Evolutionary conservation across 129 eudicot genomes (phyloP).

Genomic region (Smallanthus sonchifolius): DNA sequence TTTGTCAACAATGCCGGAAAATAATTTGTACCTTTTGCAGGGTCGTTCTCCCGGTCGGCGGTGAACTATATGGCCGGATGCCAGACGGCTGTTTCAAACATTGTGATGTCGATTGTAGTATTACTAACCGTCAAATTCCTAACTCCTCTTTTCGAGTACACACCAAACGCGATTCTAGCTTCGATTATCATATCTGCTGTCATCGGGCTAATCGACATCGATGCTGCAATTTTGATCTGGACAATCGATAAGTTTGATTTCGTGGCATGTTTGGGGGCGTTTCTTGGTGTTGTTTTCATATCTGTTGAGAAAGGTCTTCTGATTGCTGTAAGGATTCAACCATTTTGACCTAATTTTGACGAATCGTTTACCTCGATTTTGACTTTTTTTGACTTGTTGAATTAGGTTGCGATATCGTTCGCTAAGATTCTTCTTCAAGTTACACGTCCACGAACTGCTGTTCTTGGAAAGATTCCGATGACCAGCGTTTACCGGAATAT

Average conservation of each 20-base stretch:
- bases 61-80: slow-evolving; percentile 82
- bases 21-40: slow-evolving; percentile 26
- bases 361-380: background rate
- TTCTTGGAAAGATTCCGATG: slow-evolving; percentile 76
- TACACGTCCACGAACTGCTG: slow-evolving; percentile 72
- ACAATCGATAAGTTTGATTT: slow-evolving; percentile 81
- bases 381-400: background rate
- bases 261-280: slow-evolving; percentile 84
- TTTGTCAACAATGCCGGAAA: background rate
- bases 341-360: background rate
- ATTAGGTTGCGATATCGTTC: slow-evolving; percentile 70
- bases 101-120: slow-evolving; percentile 69
- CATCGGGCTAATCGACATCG: slow-evolving; percentile 58
- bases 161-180: slow-evolving; percentile 79
- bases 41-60: slow-evolving; percentile 72
- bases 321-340: slow-evolving; percentile 54
- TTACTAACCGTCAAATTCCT: slow-evolving; percentile 53
- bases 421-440: slow-evolving; percentile 83
- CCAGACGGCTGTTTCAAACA: slow-evolving; percentile 67
- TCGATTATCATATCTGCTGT: slow-evolving; percentile 86
- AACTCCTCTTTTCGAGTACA: slow-evolving; percentile 79
- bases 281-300: slow-evolving; percentile 68
- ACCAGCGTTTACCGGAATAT: slow-evolving; percentile 64
- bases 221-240: slow-evolving; percentile 71
- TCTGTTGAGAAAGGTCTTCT: slow-evolving; percentile 82